Conservation (phyloP, 108 stramenopile species). For the Aurantiochytrium sp. region DNA sequence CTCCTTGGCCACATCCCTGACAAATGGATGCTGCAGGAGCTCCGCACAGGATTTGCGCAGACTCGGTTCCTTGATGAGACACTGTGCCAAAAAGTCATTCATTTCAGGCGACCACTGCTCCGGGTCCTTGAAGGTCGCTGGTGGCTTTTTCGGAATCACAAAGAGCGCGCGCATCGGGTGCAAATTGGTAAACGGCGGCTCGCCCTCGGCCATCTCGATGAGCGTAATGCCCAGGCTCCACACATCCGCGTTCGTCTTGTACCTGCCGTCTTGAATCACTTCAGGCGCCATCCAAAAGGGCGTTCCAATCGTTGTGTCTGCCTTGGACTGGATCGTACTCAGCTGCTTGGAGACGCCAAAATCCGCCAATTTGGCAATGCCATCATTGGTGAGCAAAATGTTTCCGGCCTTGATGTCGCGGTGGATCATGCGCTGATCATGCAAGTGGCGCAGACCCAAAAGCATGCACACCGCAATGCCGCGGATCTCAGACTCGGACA, state of each 20-base stretch:
- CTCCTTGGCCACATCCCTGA: slow-evolving; percentile 21
- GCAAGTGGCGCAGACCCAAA: neutral
- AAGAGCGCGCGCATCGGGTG: slow-evolving; percentile 71
- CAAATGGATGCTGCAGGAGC: slow-evolving; percentile 31
- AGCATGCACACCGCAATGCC: neutral
- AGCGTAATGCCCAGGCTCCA: slow-evolving; percentile 93
- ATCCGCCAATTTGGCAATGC: slow-evolving; percentile 53
- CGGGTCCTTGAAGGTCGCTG: slow-evolving; percentile 47
- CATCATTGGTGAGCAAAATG: slow-evolving; percentile 44
- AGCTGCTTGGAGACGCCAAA: slow-evolving; percentile 51
- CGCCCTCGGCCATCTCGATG: slow-evolving; percentile 95
- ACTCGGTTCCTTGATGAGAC: slow-evolving; percentile 36
- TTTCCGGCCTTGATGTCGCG: slow-evolving; percentile 55
- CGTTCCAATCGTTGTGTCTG: slow-evolving; percentile 90
- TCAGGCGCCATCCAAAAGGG: slow-evolving; percentile 99
- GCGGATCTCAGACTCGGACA: slow-evolving; percentile 54
- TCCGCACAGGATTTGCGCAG: neutral
- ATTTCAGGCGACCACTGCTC: slow-evolving; percentile 45
- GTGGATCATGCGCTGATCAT: slow-evolving; percentile 7
- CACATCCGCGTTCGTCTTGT: slow-evolving; percentile 66
- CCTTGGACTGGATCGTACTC: slow-evolving; percentile 83
- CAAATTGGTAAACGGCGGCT: slow-evolving; percentile 88
- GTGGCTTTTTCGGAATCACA: slow-evolving; percentile 51
- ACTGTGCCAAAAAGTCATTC: slow-evolving; percentile 37
- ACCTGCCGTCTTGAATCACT: slow-evolving; percentile 39